phyloP scores from a whole-genome alignment of 345 rosid genomes.

The Gossypium anomalum region DNA sequence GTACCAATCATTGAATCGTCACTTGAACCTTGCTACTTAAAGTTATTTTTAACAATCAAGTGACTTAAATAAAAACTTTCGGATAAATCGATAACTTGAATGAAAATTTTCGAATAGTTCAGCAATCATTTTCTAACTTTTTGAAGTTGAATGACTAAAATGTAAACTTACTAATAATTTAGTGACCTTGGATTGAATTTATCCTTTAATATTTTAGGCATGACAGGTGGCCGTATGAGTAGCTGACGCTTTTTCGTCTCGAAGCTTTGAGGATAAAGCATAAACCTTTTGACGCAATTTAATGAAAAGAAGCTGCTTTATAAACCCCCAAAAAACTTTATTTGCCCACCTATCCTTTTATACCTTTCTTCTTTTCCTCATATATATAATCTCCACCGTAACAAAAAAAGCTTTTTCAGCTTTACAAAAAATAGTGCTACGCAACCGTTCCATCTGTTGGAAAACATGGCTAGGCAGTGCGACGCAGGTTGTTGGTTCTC shows the following conservation, averaged over 20 bases:
- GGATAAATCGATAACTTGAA: too few relatives aligned
- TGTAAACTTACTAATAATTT: too few relatives aligned
- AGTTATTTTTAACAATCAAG: too few relatives aligned
- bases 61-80: too few relatives aligned
- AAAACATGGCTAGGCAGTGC: conserved; percentile 5
- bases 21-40: too few relatives aligned
- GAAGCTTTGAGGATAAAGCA: conserved; percentile 13
- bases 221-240: background rate
- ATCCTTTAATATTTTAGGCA: background rate
- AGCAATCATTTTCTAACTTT: too few relatives aligned
- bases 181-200: too few relatives aligned
- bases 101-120: too few relatives aligned
- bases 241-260: conserved; percentile 4
- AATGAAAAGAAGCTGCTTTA: background rate
- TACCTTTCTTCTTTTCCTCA: conserved; percentile 4
- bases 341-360: background rate
- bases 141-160: too few relatives aligned
- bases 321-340: conserved; percentile 9
- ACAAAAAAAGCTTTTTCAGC: background rate
- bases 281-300: background rate
- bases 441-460: conserved; percentile 9
- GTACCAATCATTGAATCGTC: too few relatives aligned
- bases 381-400: background rate
- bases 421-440: conserved; percentile 24
- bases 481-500: conserved; percentile 14